A percentile compares a stretch with the other conserved stretches of the same genome.
These are phyloP conservation scores for Periconia digitata DNA, from an alignment of 2,329 filamentous ascomycete genomes.

Conservation along the genomic window DNA sequence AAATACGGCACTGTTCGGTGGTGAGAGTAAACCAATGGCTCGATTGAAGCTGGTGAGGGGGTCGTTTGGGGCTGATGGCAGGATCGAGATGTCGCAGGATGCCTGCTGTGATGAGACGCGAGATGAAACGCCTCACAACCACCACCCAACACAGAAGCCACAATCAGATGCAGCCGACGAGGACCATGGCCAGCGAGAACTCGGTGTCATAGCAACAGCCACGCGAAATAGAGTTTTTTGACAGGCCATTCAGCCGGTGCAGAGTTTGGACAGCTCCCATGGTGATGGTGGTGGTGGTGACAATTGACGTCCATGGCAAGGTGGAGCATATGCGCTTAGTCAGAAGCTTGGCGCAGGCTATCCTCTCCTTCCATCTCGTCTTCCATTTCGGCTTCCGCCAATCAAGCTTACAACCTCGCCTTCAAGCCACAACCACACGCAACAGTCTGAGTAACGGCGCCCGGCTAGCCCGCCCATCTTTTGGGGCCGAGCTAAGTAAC, in stretches of 20 bases:
- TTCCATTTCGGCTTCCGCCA: too few relatives aligned
- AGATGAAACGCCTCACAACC: constrained; percentile 1
- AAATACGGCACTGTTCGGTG: constrained; percentile 7
- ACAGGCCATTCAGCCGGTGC: background rate
- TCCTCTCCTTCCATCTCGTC: too few relatives aligned
- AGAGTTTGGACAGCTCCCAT: background rate
- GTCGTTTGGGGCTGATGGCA: constrained; percentile 3
- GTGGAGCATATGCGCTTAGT: too few relatives aligned
- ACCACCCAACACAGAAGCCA: constrained; percentile 3
- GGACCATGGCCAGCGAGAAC: background rate
- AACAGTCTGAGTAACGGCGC: too few relatives aligned
- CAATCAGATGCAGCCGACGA: background rate
- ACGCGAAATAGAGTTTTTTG: background rate
- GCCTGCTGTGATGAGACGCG: constrained; percentile 3
- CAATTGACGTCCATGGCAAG: too few relatives aligned
- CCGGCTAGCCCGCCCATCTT: too few relatives aligned
- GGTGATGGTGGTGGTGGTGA: background rate
- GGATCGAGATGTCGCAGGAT: constrained; percentile 7
- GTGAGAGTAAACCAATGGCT: constrained; percentile 5
- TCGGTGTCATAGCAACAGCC: background rate
- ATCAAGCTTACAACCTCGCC: too few relatives aligned
- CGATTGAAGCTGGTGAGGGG: constrained; percentile 10
- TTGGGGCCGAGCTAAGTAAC: too few relatives aligned
- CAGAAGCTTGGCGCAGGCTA: too few relatives aligned
- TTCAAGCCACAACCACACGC: too few relatives aligned